Base-by-base conservation (phyloP, 1,284 basidiomycete species). In the Leccinum angustisporum region DNA sequence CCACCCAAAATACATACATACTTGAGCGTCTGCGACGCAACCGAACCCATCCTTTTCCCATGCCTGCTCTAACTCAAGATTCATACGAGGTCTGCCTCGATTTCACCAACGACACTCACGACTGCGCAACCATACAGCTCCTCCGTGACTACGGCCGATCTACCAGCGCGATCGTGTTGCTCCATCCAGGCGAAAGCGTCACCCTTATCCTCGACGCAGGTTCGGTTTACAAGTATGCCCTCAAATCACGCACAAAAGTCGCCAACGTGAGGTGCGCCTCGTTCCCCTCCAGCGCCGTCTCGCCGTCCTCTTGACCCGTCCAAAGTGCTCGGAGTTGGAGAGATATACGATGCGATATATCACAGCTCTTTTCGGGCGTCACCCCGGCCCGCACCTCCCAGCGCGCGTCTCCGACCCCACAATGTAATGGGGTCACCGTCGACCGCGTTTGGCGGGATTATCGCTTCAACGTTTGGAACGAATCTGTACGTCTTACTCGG, bases 201-300 rank as follows among this genome's bases (percentile, higher is more conserved):
- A 84, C 85, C 46, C 79, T 89, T 63, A 80, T 90, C 63, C 80
- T 90, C 62, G 86, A 88, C 69, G 86, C 88, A 48, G 87, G 88
- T 16, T 81, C 83, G 25, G 76, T 83, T 53, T 90, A 90, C 78
- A 82, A 83, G 68, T 89, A 90, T 71, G 86, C 85, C 48, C 76
- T 90, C 62, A 89, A 88, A 73, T 81, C 80, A 64, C 82, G 80
- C 64, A 80, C 83, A 57, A 86, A 84, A 70, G 86, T 90, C 40
- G 86, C 83, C 61, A 86, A 86, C 71, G 81, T 90, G 70, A 87
- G 85, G 88, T 88, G 72, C 71, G 86, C 79, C 60, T 53, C 63
- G 18, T 63, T 36, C 51, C 10, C 34, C 46, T 54, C 54, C 52
- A 3, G 58, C 53, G 27, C 51, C 62, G 34, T 61, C 36, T 31